Evolutionary conservation across 306 rosid genomes (phyloP), one percentile per base, ranked within the genome.

Genomic region (Medicago lupulina): DNA sequence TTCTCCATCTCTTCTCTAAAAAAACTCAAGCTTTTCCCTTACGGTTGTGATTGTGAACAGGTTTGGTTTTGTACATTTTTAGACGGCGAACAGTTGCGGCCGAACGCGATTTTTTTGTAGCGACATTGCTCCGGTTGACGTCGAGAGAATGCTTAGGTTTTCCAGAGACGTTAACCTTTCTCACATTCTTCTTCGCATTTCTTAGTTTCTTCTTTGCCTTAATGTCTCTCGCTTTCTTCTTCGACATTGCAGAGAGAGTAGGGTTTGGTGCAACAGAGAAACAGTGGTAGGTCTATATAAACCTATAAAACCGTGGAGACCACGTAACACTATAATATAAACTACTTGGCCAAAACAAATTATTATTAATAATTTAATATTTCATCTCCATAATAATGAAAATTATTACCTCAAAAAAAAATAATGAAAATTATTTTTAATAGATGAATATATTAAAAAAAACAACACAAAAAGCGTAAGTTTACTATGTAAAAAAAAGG

Each of bases 141-240:
- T 95, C 98, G n/a, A 90, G 82, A 0, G 98, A 95, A 78, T 92
- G 98, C 89, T 92, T 95, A 11, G 97, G 98, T 81, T 86, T 87
- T 10, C 98, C 97, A 0, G 97, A 95, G 16, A 95, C 78, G 74
- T 79, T 90, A 18, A 84, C 95, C 16, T 82, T 86, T 82, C 8
- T 85, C 82, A 87, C 95, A 31, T 71, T 86, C 88, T 87, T 86
- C 93, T 44, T 44, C n/a, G 5, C 1, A 3, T 44, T 44, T 44
- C 50, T 44, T 3, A 14, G 50, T 44, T 21, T 21, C 23, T 44
- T 44, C 50, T n/a, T n/a, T n/a, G n/a, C n/a, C n/a, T n/a, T n/a
- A n/a, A n/a, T n/a, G n/a, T n/a, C n/a, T n/a, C n/a, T n/a, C n/a
- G n/a, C n/a, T n/a, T n/a, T n/a, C n/a, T 44, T 44, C 50, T 90